These are phyloP conservation scores for Schoenoplectus triqueter DNA, from an alignment of 202 grass and related monocot species.

Conservation along the genomic window DNA sequence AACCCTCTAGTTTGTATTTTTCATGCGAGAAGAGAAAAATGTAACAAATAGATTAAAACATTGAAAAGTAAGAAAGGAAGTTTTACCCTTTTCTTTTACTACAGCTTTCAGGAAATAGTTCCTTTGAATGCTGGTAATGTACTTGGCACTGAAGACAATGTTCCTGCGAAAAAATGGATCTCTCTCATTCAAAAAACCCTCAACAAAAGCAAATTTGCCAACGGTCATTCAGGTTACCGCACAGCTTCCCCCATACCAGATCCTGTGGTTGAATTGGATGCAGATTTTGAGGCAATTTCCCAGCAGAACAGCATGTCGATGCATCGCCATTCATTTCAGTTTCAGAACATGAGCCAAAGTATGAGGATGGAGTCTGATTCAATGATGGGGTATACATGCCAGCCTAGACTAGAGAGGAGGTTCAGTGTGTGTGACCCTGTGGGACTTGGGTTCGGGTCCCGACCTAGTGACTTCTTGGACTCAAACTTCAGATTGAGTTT, in stretches of 20 bases:
- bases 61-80: neutral
- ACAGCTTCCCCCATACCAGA: slow-evolving; percentile 74
- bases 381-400: slow-evolving; percentile 46
- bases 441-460: slow-evolving; percentile 46
- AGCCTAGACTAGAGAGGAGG: slow-evolving; percentile 73
- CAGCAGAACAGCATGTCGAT: slow-evolving; percentile 57
- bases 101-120: slow-evolving; percentile 98
- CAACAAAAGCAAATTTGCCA: slow-evolving; percentile 63
- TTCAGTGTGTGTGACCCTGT: slow-evolving; percentile 76
- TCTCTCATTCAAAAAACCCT: slow-evolving; percentile 76
- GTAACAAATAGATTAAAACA: neutral
- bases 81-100: slow-evolving; percentile 24
- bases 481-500: slow-evolving; percentile 48
- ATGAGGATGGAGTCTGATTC: slow-evolving; percentile 57
- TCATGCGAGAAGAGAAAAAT: neutral
- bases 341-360: slow-evolving; percentile 84
- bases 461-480: slow-evolving; percentile 72
- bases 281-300: slow-evolving; percentile 77
- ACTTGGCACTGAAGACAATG: slow-evolving; percentile 89
- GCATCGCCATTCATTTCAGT: slow-evolving; percentile 90
- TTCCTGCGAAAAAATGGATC: slow-evolving; percentile 89
- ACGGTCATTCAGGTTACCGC: slow-evolving; percentile 49
- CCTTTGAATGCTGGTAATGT: slow-evolving; percentile 99
- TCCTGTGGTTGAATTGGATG: slow-evolving; percentile 74
- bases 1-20: neutral